Base-by-base conservation (phyloP, 257 asterid species). In the Haberlea rhodopensis region DNA sequence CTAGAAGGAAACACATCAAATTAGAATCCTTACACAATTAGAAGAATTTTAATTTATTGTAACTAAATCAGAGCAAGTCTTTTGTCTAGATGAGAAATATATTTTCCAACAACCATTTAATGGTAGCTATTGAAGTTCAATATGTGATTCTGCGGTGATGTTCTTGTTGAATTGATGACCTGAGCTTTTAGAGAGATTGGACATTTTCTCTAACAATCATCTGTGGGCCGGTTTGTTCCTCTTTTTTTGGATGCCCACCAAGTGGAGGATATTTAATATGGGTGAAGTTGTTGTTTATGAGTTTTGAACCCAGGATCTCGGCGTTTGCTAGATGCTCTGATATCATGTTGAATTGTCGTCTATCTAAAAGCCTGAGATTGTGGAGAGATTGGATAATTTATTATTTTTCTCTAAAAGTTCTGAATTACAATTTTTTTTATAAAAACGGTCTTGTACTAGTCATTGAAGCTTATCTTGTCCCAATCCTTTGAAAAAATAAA, bases 401-500 rank as follows among this genome's bases (percentile, higher is more conserved):
- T 26, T 51, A 20, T 7, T 26, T 49, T 55, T 45, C 2, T 9
- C 24, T 43, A 57, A 5, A n/a, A 25, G 21, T 20, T 53, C 27
- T 37, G 49, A 28, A 37, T n/a, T 46, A 8, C 26, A 52, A 13
- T 58, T 10, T 23, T 53, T n/a, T 9, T 37, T 54, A 19, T 40
- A 6, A 8, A 15, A 20, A 16, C 20, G 52, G 53, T 16, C 53
- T 66, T 43, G 6, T 51, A 19, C 68, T 28, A 21, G 16, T 16
- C 52, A 40, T 22, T 68, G 59, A 27, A 58, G 46, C 45, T 46
- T 57, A 11, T 28, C 61, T 34, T 40, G 20, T 58, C 46, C 46
- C 25, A 7, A 31, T 49, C 22, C 6, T 18, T 43, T 21, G 18
- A 34, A 22, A 53, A 60, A 22, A 8, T 0, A 27, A 18, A 25